These are phyloP conservation scores for Cucumis variabilis DNA, from an alignment of 331 rosid genomes.

Conservation along the genomic window DNA sequence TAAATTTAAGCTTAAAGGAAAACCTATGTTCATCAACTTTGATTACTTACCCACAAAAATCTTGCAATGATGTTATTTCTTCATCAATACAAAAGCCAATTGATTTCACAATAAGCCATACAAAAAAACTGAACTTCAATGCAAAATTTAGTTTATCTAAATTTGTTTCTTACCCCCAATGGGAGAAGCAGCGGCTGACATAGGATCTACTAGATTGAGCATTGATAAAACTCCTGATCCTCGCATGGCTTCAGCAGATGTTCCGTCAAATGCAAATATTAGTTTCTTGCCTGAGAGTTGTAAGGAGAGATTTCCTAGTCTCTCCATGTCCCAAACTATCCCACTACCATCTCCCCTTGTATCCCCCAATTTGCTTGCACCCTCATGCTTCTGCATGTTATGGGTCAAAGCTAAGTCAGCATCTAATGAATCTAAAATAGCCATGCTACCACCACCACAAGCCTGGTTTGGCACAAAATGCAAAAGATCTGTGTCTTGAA, in stretches of 20 bases:
- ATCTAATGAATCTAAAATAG: constrained; percentile 94
- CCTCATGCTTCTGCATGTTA: constrained; percentile 77
- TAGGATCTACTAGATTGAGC: constrained; percentile 97
- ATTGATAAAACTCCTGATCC: constrained; percentile 85
- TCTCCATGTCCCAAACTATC: constrained; percentile 99
- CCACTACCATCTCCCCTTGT: constrained; percentile 96
- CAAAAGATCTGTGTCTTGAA: constrained; percentile 96
- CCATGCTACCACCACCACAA: constrained; percentile 99
- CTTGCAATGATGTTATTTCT: constrained; percentile 15
- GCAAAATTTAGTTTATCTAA: constrained; percentile 31
- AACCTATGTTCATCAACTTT: constrained; percentile 39
- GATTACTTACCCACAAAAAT: constrained; percentile 75
- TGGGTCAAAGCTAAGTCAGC: constrained; percentile 72
- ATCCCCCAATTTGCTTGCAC: constrained; percentile 69
- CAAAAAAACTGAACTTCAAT: background rate
- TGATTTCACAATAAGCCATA: background rate
- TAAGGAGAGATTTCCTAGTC: constrained; percentile 84
- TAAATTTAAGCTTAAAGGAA: background rate
- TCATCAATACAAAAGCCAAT: constrained; percentile 13
- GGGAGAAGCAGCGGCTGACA: constrained; percentile 99
- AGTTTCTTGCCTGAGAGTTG: constrained; percentile 99
- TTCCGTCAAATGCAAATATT: constrained; percentile 97
- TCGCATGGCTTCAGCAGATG: constrained; percentile 73
- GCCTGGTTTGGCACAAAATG: constrained; percentile 98
- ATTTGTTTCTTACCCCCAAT: constrained; percentile 87